Conservation (phyloP, 352 stramenopile genomes). For the Plasmopara viticola region DNA sequence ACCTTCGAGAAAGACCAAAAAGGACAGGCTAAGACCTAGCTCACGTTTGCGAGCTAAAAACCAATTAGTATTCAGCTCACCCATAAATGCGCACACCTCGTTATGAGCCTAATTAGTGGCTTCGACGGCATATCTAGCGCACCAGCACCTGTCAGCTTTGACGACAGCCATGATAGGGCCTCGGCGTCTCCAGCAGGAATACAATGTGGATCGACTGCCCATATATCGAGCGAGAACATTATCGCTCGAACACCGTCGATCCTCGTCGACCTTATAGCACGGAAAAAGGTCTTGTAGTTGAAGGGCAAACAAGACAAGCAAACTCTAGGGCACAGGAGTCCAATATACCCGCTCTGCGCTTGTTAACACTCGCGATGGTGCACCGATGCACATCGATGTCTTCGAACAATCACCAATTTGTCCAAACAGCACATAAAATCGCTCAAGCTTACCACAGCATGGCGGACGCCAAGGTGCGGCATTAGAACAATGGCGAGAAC, state of each 20-base stretch:
- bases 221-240: neutral
- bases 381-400: neutral
- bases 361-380: neutral
- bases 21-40: neutral
- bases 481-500: neutral
- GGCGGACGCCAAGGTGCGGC: neutral
- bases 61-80: neutral
- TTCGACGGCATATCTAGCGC: neutral
- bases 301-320: neutral
- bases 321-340: neutral
- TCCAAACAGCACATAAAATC: neutral
- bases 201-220: no score
- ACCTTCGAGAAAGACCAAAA: no score
- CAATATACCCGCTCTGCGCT: neutral
- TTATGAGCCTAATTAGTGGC: neutral
- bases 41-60: neutral
- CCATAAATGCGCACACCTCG: neutral
- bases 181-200: no score
- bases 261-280: neutral
- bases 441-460: neutral
- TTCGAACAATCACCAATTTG: neutral
- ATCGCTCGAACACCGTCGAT: neutral
- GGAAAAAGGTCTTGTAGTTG: neutral
- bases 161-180: no score
- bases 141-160: no score